These are phyloP conservation scores for Raddia guianensis DNA, from an alignment of 176 grass and related monocot species.

Conservation along the genomic window DNA sequence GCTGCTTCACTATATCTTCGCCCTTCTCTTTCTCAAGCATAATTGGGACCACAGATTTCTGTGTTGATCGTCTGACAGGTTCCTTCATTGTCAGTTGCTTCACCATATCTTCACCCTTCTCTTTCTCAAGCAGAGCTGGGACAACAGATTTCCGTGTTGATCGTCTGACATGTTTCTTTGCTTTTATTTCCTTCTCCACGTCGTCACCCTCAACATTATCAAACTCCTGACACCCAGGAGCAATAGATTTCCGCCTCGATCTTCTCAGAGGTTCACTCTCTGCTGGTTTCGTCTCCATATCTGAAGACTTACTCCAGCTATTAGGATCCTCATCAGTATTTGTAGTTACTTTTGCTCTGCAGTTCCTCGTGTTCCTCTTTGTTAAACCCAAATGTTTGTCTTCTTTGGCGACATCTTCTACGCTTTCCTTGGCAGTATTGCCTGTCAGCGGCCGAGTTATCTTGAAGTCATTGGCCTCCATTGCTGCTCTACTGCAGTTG, in stretches of 20 bases:
- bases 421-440: constrained; percentile 3
- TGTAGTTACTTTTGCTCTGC: neutral
- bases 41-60: constrained; percentile 15
- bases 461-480: constrained; percentile 7
- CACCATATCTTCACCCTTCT: neutral
- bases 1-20: constrained; percentile 29
- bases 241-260: constrained; percentile 29
- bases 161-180: constrained; percentile 20
- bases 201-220: neutral
- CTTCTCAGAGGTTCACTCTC: neutral
- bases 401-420: constrained; percentile 15
- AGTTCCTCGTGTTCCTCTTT: neutral
- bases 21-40: neutral
- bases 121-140: constrained; percentile 5
- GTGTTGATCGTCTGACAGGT: too few relatives aligned
- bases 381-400: neutral
- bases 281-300: neutral
- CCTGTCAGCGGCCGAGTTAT: neutral
- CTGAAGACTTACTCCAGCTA: neutral
- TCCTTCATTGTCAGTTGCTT: constrained; percentile 20
- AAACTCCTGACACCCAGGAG: neutral
- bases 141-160: constrained; percentile 30
- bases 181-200: constrained; percentile 14
- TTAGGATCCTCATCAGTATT: neutral
- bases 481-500: neutral